These are phyloP conservation scores for Pythium plurisporium DNA, from an alignment of 352 stramenopile genomes.

Conservation along the genomic window DNA sequence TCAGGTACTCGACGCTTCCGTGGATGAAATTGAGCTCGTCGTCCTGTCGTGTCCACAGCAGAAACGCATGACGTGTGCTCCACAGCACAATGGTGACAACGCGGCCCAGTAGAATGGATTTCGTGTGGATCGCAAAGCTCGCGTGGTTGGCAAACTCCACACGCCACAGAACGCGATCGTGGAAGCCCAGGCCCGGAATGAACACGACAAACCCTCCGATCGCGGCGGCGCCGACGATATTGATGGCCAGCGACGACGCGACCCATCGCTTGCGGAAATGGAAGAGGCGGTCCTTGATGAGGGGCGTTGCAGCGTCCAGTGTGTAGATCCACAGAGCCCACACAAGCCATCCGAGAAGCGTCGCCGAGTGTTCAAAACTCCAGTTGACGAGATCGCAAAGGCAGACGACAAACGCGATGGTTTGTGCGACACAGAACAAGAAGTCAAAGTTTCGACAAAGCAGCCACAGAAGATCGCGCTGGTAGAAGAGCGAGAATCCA, in stretches of 20 bases:
- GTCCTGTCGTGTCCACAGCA: background rate
- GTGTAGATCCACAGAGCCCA: constrained; percentile 3
- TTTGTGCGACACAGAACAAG: background rate
- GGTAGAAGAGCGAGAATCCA: constrained; percentile 4
- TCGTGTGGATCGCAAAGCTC: background rate
- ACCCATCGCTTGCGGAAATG: constrained; percentile 6
- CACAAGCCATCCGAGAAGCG: background rate
- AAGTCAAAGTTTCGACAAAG: constrained; percentile 15
- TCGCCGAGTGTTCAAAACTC: background rate
- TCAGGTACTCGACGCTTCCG: constrained; percentile 7
- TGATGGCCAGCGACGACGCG: background rate
- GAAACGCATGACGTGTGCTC: constrained; percentile 8
- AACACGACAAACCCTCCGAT: background rate
- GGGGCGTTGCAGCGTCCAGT: constrained; percentile 3
- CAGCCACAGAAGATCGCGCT: constrained; percentile 7
- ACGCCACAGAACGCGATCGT: constrained; percentile 4
- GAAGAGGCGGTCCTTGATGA: constrained; percentile 1
- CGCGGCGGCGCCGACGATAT: background rate
- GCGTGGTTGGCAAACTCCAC: background rate
- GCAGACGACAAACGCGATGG: background rate
- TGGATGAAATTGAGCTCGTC: constrained; percentile 16
- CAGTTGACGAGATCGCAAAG: constrained; percentile 7
- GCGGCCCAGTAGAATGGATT: background rate
- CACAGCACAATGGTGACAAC: constrained; percentile 1
- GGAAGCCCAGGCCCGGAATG: background rate